Conservation (phyloP, 2,329 filamentous ascomycete species). For the Colletotrichum lini region DNA sequence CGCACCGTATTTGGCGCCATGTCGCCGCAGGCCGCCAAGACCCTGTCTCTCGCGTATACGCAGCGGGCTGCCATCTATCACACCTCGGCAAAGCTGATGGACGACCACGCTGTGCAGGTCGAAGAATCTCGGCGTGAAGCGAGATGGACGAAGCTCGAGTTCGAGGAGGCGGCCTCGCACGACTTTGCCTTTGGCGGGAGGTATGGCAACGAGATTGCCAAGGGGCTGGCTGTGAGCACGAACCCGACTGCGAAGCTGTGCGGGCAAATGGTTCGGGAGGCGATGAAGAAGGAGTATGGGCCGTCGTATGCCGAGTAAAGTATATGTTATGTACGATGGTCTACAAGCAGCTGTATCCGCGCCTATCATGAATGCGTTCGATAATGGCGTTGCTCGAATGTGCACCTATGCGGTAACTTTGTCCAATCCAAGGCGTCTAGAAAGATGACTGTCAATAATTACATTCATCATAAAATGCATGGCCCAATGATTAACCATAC, state of each 20-base stretch:
- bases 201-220: slow-evolving; percentile 77
- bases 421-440: slow-evolving; percentile 46
- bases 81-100: slow-evolving; percentile 67
- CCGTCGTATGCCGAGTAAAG: slow-evolving; percentile 57
- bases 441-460: background rate
- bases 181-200: slow-evolving; percentile 76
- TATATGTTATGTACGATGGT: background rate
- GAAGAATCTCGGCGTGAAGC: slow-evolving; percentile 59
- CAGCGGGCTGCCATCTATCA: slow-evolving; percentile 78
- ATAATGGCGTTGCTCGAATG: slow-evolving; percentile 2
- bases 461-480: background rate
- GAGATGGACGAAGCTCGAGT: slow-evolving; percentile 67
- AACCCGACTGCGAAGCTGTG: slow-evolving; percentile 80
- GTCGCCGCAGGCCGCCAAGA: slow-evolving; percentile 75
- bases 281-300: slow-evolving; percentile 78
- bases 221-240: slow-evolving; percentile 73
- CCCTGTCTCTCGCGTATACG: slow-evolving; percentile 79
- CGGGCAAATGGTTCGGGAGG: slow-evolving; percentile 77
- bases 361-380: background rate
- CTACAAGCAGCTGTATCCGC: slow-evolving; percentile 1
- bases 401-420: slow-evolving; percentile 18
- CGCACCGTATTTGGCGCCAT: slow-evolving; percentile 64
- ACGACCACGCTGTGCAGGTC: slow-evolving; percentile 54
- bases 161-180: slow-evolving; percentile 73
- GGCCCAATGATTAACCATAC: slow-evolving; percentile 48